Conservation (phyloP, 257 asterid genomes). For the Solanum corneliomulleri region DNA sequence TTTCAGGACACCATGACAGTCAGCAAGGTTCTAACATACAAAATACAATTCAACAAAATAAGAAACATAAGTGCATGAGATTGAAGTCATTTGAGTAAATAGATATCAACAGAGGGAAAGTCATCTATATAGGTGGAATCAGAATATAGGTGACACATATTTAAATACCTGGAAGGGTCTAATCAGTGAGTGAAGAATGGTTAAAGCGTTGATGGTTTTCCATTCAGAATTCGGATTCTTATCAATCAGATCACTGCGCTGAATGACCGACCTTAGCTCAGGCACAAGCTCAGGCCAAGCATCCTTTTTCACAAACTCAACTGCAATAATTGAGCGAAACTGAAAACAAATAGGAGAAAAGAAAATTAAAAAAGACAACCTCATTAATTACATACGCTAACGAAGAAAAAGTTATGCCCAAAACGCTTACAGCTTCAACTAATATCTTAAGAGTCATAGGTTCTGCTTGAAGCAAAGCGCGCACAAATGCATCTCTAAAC, state of each 20-base stretch:
- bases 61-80: background rate
- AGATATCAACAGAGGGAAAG: background rate
- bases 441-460: constrained; percentile 17
- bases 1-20: background rate
- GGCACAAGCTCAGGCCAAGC: constrained; percentile 33
- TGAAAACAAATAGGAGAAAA: background rate
- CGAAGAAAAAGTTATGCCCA: background rate
- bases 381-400: background rate
- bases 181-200: constrained; percentile 24
- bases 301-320: constrained; percentile 24
- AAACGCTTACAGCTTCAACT: constrained; percentile 19
- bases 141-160: background rate
- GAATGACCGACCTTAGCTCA: constrained; percentile 15
- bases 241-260: constrained; percentile 14
- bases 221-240: constrained; percentile 9
- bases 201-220: constrained; percentile 29
- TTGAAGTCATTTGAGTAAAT: background rate
- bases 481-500: constrained; percentile 22
- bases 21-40: background rate
- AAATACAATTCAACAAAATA: background rate
- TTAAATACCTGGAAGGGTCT: constrained; percentile 33
- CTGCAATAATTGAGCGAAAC: constrained; percentile 21
- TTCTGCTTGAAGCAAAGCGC: constrained; percentile 21
- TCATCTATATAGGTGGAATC: background rate
- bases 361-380: background rate